Percentiles rank a stretch among this genome's conserved stretches.
phyloP scores from a whole-genome alignment of 2,329 filamentous ascomycete genomes.

The Xylaria sp. region DNA sequence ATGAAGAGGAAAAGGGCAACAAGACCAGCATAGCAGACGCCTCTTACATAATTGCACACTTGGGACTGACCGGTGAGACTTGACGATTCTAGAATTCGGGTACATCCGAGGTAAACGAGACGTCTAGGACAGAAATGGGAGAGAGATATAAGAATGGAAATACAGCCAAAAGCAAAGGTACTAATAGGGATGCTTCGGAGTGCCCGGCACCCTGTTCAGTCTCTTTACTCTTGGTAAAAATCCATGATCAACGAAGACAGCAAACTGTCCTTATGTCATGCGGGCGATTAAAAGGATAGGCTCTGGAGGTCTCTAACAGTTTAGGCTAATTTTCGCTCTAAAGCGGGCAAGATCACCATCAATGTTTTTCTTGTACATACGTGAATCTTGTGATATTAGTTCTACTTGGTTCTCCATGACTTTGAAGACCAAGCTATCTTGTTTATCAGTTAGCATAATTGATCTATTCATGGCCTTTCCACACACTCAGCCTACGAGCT shows the following conservation, averaged over 20 bases:
- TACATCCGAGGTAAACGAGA: slow-evolving; percentile 12
- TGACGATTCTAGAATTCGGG: slow-evolving; percentile 18
- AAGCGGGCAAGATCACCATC: background rate
- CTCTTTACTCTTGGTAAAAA: too few relatives aligned
- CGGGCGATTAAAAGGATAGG: background rate
- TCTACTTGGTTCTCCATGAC: too few relatives aligned
- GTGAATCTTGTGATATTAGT: background rate
- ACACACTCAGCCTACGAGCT: background rate
- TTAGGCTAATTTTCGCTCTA: background rate
- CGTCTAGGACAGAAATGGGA: slow-evolving; percentile 8
- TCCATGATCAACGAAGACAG: background rate
- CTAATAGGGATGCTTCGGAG: background rate
- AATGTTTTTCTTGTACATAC: background rate
- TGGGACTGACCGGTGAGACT: slow-evolving; percentile 30
- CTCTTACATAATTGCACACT: slow-evolving; percentile 18
- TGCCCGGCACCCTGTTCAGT: background rate
- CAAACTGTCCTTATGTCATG: background rate
- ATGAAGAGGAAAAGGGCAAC: slow-evolving; percentile 12
- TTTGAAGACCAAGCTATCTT: background rate
- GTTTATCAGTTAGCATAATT: background rate
- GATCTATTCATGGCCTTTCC: background rate
- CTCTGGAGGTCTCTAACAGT: background rate
- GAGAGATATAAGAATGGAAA: background rate
- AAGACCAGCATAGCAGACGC: slow-evolving; percentile 28
- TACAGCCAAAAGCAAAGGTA: slow-evolving; percentile 1